Base-by-base conservation (phyloP, 2,329 filamentous ascomycete species). In the Gnomoniopsis sp. region DNA sequence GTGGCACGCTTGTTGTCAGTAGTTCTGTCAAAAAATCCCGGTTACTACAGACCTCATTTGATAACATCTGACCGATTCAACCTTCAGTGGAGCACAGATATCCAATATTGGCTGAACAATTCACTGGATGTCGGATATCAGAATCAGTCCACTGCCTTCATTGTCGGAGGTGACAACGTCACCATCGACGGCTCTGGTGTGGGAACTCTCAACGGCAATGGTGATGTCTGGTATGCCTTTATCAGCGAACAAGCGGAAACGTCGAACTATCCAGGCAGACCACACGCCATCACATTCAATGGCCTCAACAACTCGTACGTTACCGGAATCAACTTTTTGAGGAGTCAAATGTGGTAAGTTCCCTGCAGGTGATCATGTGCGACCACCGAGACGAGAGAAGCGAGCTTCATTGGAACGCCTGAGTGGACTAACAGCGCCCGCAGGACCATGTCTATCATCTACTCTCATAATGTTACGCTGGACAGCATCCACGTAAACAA, bases 321-420 rank as follows among this genome's bases (percentile, higher is more conserved):
- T 4, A 69, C 72, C 22, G 76, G 77, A 1, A 60, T 83, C 2
- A 70, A 66, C 4, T 81, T 80, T 46, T 56, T 82, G 4, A 72
- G 76, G 38, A 78, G 74, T 58, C 79, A 83, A 65, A 82, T 83
- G 80, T 84, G 80, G 78, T 74, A 61, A 23, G 65, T 61, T 8
- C 41, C 30, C 23, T 38, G 1, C 22, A 12, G 8, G 34, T 6
- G 14, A 6, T 3, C n/a, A 41, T 41, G 38, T 3, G 23, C 21
- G 11, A 36, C 6, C 36, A n/a, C 30, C 19, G 7, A 15, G 23
- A 34, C 17, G 8, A 10, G 21, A 26, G 17, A 19, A 22, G 15
- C 12, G 2, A 19, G 17, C 11, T 11, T 43, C 14, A 21, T 6
- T 26, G 10, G 36, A 47, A 7, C 8, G 43, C 22, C 22, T 4